These are phyloP conservation scores for Beta corolliflora DNA, from an alignment of 179 eudicot genomes.

Conservation along the genomic window DNA sequence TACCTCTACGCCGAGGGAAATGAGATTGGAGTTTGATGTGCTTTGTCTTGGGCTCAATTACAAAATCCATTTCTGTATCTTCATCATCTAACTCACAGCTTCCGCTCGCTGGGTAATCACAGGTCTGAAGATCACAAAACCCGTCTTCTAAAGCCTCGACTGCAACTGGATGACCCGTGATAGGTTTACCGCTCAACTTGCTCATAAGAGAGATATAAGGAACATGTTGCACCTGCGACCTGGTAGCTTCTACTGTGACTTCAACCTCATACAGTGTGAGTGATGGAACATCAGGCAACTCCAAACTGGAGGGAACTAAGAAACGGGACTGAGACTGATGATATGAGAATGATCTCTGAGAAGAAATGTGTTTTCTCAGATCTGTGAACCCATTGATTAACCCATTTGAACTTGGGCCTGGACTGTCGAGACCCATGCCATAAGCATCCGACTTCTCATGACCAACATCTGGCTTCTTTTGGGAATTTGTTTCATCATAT, in stretches of 20 bases:
- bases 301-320: conserved; percentile 39
- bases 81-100: conserved; percentile 37
- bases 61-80: conserved; percentile 24
- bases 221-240: conserved; percentile 56
- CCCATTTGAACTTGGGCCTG: conserved; percentile 30
- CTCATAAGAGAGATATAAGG: conserved; percentile 89
- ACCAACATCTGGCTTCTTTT: conserved; percentile 26
- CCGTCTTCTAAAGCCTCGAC: conserved; percentile 71
- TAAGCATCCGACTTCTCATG: conserved; percentile 33
- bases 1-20: conserved; percentile 13
- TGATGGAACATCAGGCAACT: conserved; percentile 39
- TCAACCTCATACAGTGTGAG: conserved; percentile 52
- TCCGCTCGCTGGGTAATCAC: conserved; percentile 36
- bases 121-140: conserved; percentile 40
- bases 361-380: conserved; percentile 34
- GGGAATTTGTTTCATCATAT: conserved; percentile 32
- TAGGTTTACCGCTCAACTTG: conserved; percentile 57
- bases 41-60: conserved; percentile 38
- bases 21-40: conserved; percentile 31
- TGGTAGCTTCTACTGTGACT: conserved; percentile 62
- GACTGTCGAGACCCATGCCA: conserved; percentile 26
- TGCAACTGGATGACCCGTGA: conserved; percentile 73
- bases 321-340: conserved; percentile 58
- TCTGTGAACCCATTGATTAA: conserved; percentile 34
- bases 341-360: conserved; percentile 44